These are phyloP conservation scores for Fagus sylvatica DNA, from an alignment of 306 rosid genomes.

Conservation along the genomic window DNA sequence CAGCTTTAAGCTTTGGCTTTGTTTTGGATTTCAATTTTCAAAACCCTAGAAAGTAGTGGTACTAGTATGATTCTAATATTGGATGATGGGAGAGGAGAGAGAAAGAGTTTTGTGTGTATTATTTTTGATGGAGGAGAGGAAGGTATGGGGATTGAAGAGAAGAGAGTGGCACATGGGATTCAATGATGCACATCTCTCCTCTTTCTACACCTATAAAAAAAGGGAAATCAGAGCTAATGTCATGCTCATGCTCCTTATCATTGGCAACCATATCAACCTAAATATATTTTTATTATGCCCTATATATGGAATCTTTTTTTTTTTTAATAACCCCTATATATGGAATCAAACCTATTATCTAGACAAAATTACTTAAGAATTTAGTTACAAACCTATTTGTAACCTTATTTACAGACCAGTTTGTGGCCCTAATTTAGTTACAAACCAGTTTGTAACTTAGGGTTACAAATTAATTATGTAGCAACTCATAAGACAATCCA, in stretches of 20 bases:
- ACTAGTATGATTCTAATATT: background rate
- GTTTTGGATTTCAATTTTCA: slow-evolving; percentile 47
- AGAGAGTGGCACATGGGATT: slow-evolving; percentile 43
- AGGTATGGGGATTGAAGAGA: slow-evolving; percentile 43
- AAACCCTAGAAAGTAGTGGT: slow-evolving; percentile 70
- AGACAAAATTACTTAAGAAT: too few species aligned
- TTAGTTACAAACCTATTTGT: too few species aligned
- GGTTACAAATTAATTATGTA: too few species aligned
- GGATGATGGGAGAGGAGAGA: slow-evolving; percentile 27
- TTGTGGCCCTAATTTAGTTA: too few species aligned
- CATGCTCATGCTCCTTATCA: background rate
- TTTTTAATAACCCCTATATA: too few species aligned
- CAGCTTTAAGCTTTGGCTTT: slow-evolving; percentile 57
- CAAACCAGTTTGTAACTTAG: too few species aligned
- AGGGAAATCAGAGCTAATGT: background rate
- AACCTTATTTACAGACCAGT: too few species aligned
- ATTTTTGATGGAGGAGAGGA: slow-evolving; percentile 40
- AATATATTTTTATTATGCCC: background rate
- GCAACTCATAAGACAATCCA: too few species aligned
- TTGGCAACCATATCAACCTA: background rate
- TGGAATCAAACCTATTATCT: too few species aligned
- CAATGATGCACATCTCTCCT: slow-evolving; percentile 43
- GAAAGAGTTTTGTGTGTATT: slow-evolving; percentile 7
- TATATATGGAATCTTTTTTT: too few species aligned
- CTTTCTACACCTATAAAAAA: slow-evolving; percentile 27